A percentile compares a stretch with the other conserved stretches of the same genome.
Evolutionary conservation across 805 yeast species (phyloP).

Genomic region (Naumovozyma dairenensis): DNA sequence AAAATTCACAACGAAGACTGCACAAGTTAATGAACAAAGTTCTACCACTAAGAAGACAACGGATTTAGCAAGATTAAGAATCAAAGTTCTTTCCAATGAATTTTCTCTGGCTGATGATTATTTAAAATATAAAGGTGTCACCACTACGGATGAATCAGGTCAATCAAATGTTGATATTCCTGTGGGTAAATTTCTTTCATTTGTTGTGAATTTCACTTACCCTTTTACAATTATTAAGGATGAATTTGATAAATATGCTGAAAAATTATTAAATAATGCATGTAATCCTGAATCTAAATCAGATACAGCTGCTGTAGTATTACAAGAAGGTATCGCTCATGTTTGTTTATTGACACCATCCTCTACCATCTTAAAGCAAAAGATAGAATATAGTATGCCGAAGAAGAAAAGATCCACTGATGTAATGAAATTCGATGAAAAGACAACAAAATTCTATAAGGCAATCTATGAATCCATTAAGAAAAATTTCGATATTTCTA

Average conservation of each 20-base stretch:
- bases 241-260: slow-evolving; percentile 70
- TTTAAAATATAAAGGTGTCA: slow-evolving; percentile 72
- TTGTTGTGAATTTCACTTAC: slow-evolving; percentile 62
- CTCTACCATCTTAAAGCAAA: slow-evolving; percentile 72
- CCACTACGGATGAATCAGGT: slow-evolving; percentile 34
- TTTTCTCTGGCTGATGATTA: slow-evolving; percentile 70
- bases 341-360: slow-evolving; percentile 81
- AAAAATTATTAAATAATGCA: slow-evolving; percentile 55
- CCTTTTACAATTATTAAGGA: slow-evolving; percentile 61
- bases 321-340: slow-evolving; percentile 93
- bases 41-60: slow-evolving; percentile 32
- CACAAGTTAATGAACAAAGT: slow-evolving; percentile 49
- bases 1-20: slow-evolving; percentile 47
- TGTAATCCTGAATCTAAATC: slow-evolving; percentile 71
- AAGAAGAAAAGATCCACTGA: slow-evolving; percentile 81
- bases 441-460: slow-evolving; percentile 57
- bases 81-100: slow-evolving; percentile 60
- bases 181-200: slow-evolving; percentile 78
- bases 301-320: slow-evolving; percentile 86
- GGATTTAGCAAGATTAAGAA: slow-evolving; percentile 49
- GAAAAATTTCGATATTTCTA: slow-evolving; percentile 57
- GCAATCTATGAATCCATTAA: slow-evolving; percentile 52
- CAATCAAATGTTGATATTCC: slow-evolving; percentile 66
- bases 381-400: slow-evolving; percentile 77
- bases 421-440: slow-evolving; percentile 68